These are phyloP conservation scores for Macroventuria anomochaeta DNA, from an alignment of 2,329 filamentous ascomycete species.

Conservation along the genomic window DNA sequence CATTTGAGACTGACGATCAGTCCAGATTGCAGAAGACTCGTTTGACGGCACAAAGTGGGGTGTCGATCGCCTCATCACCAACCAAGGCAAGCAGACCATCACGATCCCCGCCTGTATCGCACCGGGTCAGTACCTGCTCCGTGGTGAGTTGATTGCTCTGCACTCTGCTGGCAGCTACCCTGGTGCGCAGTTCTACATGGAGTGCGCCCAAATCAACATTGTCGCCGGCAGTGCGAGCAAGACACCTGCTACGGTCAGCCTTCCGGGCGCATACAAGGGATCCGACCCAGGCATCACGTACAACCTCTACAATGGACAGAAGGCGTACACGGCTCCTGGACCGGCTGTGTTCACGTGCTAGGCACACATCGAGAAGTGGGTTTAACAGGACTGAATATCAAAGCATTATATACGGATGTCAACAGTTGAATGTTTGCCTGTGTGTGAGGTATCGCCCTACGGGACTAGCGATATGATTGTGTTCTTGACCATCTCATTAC, in stretches of 20 bases:
- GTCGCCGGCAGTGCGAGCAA: constrained; percentile 37
- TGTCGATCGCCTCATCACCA: constrained; percentile 45
- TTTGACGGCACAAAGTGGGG: constrained; percentile 47
- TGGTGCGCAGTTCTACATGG: constrained; percentile 55
- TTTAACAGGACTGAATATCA: no score
- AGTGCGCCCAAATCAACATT: constrained; percentile 45
- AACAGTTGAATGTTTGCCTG: no score
- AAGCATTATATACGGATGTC: no score
- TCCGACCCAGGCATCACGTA: constrained; percentile 41
- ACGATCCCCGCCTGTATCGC: constrained; percentile 48
- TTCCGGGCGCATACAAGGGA: constrained; percentile 45
- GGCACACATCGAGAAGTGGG: no score
- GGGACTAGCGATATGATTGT: no score
- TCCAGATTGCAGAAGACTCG: constrained; percentile 49
- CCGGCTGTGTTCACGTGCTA: constrained; percentile 60
- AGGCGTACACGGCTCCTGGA: constrained; percentile 57
- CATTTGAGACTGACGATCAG: no score
- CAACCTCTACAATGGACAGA: constrained; percentile 38
- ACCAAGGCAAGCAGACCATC: constrained; percentile 53
- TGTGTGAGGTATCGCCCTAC: no score
- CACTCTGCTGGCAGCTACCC: constrained; percentile 43
- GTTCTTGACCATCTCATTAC: no score
- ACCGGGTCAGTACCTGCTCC: constrained; percentile 51
- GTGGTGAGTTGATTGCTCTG: constrained; percentile 54
- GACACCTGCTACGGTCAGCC: constrained; percentile 29